These are phyloP conservation scores for Betula pendula DNA, from an alignment of 306 rosid species.

Conservation along the genomic window DNA sequence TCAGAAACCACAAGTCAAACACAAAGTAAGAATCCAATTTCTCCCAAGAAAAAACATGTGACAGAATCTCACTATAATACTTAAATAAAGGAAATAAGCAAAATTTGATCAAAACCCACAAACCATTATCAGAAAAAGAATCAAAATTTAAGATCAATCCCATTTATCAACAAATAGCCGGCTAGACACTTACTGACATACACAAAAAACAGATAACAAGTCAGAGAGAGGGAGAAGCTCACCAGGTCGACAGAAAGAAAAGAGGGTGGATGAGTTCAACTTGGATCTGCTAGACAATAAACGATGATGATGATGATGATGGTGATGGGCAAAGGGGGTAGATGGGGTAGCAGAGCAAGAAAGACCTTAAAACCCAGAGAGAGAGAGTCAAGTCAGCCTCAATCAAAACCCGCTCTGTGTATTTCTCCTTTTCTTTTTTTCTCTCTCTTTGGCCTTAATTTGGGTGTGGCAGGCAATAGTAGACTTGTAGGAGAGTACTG, in stretches of 20 bases:
- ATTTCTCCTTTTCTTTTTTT: background rate
- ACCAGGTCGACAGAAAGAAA: background rate
- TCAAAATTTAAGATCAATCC: background rate
- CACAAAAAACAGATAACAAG: background rate
- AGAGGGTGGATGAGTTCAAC: background rate
- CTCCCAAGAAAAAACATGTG: background rate
- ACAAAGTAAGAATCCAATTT: background rate
- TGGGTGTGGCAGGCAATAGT: background rate
- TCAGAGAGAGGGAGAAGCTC: background rate
- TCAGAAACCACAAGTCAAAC: background rate
- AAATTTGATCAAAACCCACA: constrained; percentile 5
- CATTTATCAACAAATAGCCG: background rate
- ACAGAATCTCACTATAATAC: constrained; percentile 1
- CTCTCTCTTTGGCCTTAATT: background rate
- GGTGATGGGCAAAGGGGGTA: background rate
- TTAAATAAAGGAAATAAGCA: constrained; percentile 14
- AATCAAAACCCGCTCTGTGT: background rate
- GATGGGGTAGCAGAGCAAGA: background rate
- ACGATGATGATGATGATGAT: background rate
- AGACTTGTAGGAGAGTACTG: no score
- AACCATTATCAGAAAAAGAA: background rate
- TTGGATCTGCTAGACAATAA: constrained; percentile 1
- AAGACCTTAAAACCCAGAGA: background rate
- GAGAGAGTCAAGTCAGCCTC: background rate
- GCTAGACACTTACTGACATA: background rate